Base-by-base conservation (phyloP, 768 basidiomycete genomes). In the Leccinellum albellum region DNA sequence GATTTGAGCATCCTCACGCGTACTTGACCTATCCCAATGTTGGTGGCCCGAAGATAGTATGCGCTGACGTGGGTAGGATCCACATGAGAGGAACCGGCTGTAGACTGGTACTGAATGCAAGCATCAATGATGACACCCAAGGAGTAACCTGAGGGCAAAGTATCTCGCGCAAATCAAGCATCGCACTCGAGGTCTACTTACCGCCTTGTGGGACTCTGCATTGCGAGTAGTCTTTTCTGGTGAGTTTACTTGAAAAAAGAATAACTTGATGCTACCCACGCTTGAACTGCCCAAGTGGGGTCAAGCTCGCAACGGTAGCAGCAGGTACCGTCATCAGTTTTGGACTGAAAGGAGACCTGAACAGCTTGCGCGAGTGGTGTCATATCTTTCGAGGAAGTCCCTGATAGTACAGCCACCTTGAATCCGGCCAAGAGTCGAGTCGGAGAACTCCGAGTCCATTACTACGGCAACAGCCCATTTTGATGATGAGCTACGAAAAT, bases 11-110 rank as follows among this genome's bases (percentile, higher is more conserved):
- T 69, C 6, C 72, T 75, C 1, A 88, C 72, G 47, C 70, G 78
- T 12, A 87, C 76, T 50, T 79, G 76, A 59, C 80, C 83, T 3
- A 72, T 59, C 5, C 70, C 73, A 5, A 73, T 55, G 8, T 69
- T 68, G 1, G 82, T 76, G 2, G 81, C 69, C 21, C 75, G 74
- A 37, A 86, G 72, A 64, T 77, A 89, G 62, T 87, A 82, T 3
- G 82, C 82, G 15, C 80, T 83, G 50, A 86, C 69, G 65, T 87
- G 81, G 45, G 87, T 72, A 17, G 82, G 82, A 60, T 88, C 85
- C 17, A 63, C 69, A 66, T 86, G 85, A 13, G 62, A 23, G 9
- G 80, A 78, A 3, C 66, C 56, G 15, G 9, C 21, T 15, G 23
- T 15, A 1, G 75, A 70, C 66, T 87, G 86, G 55, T 80, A 69